Evolutionary conservation across 495 filamentous ascomycete species (phyloP).

Genomic region (Neurospora sp.): DNA sequence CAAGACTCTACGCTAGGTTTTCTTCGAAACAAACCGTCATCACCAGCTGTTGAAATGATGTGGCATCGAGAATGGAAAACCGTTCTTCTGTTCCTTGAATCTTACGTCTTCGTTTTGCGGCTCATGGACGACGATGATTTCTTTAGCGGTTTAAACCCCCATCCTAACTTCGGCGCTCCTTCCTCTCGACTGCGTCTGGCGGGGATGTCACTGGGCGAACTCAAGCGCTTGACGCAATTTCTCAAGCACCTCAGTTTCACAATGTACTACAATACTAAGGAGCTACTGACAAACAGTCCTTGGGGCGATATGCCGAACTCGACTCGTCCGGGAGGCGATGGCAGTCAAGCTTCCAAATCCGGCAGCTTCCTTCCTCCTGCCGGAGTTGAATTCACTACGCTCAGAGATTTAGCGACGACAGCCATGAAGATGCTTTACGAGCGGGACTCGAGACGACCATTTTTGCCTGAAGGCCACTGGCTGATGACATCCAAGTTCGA

Average conservation of each 20-base stretch:
- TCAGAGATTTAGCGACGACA: slow-evolving; percentile 73
- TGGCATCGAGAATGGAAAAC: slow-evolving; percentile 75
- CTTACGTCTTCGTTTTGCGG: slow-evolving; percentile 85
- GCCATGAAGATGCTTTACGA: slow-evolving; percentile 84
- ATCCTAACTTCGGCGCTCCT: not conserved
- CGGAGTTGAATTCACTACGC: slow-evolving; percentile 66
- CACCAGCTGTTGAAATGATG: slow-evolving; percentile 5
- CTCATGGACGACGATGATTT: slow-evolving; percentile 92
- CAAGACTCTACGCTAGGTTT: slow-evolving; percentile 11
- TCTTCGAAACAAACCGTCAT: slow-evolving; percentile 13
- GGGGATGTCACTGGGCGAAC: slow-evolving; percentile 56
- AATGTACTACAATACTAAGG: slow-evolving; percentile 71
- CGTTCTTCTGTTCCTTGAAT: slow-evolving; percentile 81
- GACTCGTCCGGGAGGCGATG: not conserved
- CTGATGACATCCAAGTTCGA: slow-evolving; percentile 87
- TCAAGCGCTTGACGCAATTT: slow-evolving; percentile 69
- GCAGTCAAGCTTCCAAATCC: not conserved
- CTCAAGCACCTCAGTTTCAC: slow-evolving; percentile 90
- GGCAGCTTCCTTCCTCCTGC: slow-evolving; percentile 11
- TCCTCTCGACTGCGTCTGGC: slow-evolving; percentile 46
- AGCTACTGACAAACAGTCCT: slow-evolving; percentile 24
- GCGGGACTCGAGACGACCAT: slow-evolving; percentile 80
- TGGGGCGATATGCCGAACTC: not conserved
- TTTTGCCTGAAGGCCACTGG: slow-evolving; percentile 78
- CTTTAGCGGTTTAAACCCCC: slow-evolving; percentile 31